Percentiles rank a stretch among this genome's conserved stretches.
These are phyloP conservation scores for Phlyctochytrium bullatum DNA, from an alignment of 192 early-diverging fungal genomes.

Conservation along the genomic window DNA sequence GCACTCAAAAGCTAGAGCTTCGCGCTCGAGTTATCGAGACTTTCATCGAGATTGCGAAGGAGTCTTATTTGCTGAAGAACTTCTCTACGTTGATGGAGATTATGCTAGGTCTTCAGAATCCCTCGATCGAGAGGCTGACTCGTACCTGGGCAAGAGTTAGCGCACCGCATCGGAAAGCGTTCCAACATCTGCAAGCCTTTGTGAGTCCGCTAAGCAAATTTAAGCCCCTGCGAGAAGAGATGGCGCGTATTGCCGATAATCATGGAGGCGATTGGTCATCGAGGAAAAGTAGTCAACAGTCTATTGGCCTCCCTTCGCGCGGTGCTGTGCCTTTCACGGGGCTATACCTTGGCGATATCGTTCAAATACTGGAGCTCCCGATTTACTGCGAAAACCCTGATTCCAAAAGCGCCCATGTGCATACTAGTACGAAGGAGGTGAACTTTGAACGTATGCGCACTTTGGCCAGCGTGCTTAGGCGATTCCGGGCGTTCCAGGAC, in stretches of 20 bases:
- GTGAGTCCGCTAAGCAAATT: not conserved
- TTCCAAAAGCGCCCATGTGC: not conserved
- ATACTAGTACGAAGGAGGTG: not conserved
- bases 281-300: no score
- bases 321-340: not conserved
- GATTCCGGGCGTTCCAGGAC: not conserved
- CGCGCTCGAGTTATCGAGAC: not conserved
- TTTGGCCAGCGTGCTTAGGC: not conserved
- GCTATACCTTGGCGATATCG: not conserved
- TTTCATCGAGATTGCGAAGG: not conserved
- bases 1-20: not conserved
- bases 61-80: not conserved
- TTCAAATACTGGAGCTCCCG: not conserved
- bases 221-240: not conserved
- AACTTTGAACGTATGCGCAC: not conserved
- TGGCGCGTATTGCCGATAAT: not conserved
- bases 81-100: not conserved
- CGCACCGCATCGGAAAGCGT: not conserved
- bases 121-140: not conserved
- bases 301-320: not conserved
- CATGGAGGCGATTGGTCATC: not conserved
- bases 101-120: not conserved
- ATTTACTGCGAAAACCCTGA: not conserved
- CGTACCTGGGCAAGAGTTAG: not conserved
- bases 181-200: not conserved